These are phyloP conservation scores for Phyllosticta citribraziliensis DNA, from an alignment of 2,329 filamentous ascomycete species.

Conservation along the genomic window DNA sequence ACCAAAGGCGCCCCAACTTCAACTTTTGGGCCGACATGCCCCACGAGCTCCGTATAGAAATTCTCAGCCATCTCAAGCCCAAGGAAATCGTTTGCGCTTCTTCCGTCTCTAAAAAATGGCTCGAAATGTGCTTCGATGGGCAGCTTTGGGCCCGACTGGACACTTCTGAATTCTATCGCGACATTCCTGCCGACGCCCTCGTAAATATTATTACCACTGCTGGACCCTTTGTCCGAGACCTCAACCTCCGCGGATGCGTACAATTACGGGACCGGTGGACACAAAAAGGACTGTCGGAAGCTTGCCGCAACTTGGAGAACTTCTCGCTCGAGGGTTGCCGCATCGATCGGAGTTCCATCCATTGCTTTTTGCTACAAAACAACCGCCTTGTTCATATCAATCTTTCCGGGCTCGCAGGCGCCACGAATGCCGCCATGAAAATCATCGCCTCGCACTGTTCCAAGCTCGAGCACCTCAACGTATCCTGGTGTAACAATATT, in stretches of 20 bases:
- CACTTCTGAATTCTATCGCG: conserved; percentile 71
- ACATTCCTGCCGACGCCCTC: conserved; percentile 75
- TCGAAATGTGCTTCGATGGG: conserved; percentile 82
- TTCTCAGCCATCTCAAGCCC: conserved; percentile 66
- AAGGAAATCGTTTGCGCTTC: conserved; percentile 75
- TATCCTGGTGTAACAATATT: conserved; percentile 88
- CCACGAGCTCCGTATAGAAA: conserved; percentile 67
- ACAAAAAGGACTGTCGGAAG: conserved; percentile 65
- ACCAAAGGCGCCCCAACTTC: conserved; percentile 34
- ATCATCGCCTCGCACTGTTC: conserved; percentile 75
- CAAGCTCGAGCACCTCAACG: conserved; percentile 72
- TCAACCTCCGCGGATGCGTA: conserved; percentile 85
- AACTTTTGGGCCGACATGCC: conserved; percentile 78
- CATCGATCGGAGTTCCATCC: conserved; percentile 67
- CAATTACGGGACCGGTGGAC: conserved; percentile 77
- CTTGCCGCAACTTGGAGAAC: conserved; percentile 78
- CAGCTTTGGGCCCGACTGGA: conserved; percentile 86
- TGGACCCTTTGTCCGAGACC: conserved; percentile 79
- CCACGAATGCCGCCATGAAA: conserved; percentile 76
- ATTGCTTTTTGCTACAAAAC: conserved; percentile 73
- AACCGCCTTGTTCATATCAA: conserved; percentile 73
- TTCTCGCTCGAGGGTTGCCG: conserved; percentile 83
- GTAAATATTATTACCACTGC: conserved; percentile 76
- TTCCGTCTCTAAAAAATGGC: conserved; percentile 65
- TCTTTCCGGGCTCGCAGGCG: conserved; percentile 67